These are phyloP conservation scores for Elsinoe ampelina DNA, from an alignment of 2,329 filamentous ascomycete species.

Conservation along the genomic window DNA sequence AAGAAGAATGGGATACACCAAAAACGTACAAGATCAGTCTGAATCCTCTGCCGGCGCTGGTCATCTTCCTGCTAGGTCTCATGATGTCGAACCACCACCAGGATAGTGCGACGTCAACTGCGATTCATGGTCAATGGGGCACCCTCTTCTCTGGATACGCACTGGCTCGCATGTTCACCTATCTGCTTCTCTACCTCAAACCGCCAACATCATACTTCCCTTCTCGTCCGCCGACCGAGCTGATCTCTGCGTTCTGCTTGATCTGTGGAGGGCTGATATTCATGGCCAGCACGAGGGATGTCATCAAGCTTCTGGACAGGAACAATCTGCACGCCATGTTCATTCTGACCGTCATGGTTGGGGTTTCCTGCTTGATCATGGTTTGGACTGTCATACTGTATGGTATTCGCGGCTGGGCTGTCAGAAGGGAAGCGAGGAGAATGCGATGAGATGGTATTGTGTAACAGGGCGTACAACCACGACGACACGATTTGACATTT, in stretches of 20 bases:
- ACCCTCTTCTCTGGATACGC: constrained; percentile 72
- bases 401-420: constrained; percentile 79
- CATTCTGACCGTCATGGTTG: constrained; percentile 79
- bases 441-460: not conserved
- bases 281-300: constrained; percentile 74
- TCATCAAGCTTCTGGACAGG: constrained; percentile 60
- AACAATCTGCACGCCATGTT: constrained; percentile 84
- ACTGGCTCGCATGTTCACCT: constrained; percentile 68
- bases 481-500: not conserved
- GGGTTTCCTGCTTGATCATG: constrained; percentile 73
- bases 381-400: constrained; percentile 70
- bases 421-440: constrained; percentile 27
- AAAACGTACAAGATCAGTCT: constrained; percentile 64
- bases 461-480: not conserved
- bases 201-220: constrained; percentile 74
- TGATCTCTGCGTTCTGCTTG: constrained; percentile 78
- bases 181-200: constrained; percentile 67
- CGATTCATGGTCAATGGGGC: constrained; percentile 94
- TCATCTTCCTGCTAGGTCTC: constrained; percentile 77
- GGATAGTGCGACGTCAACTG: constrained; percentile 69
- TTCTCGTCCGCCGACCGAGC: constrained; percentile 77
- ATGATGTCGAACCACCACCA: constrained; percentile 97
- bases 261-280: constrained; percentile 83
- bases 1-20: constrained; percentile 49
- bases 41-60: constrained; percentile 79